A percentile compares a stretch with the other conserved stretches of the same genome.
phyloP scores from a whole-genome alignment of 2,329 filamentous ascomycete species.

The Podosphaera xanthii region DNA sequence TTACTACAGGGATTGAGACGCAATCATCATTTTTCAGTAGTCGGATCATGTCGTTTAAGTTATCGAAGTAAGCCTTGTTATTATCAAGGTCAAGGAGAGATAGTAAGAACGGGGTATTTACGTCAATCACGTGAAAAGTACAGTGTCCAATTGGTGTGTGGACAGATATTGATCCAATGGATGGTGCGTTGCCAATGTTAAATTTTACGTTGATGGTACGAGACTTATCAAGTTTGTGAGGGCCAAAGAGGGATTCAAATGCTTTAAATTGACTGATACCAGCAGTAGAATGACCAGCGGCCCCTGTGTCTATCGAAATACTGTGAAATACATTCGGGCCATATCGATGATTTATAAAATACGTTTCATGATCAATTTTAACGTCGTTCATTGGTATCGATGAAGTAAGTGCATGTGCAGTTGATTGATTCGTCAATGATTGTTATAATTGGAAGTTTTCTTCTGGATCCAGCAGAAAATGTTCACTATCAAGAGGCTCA shows the following conservation, averaged over 20 bases:
- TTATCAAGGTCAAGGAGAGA: not conserved
- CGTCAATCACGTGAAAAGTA: not conserved
- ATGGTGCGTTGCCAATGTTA: not conserved
- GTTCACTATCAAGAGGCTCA: not conserved
- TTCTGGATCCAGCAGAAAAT: not conserved
- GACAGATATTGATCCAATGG: not conserved
- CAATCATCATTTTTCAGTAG: not conserved
- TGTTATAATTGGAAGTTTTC: not conserved
- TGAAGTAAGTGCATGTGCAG: not conserved
- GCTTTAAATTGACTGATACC: not conserved
- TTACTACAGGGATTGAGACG: not conserved
- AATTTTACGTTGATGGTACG: not conserved
- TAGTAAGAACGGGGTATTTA: not conserved
- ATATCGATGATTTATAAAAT: not conserved
- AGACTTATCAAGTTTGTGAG: not conserved
- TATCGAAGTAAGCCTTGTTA: not conserved
- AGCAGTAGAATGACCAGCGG: conserved; percentile 1
- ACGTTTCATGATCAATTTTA: not conserved
- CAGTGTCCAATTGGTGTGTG: not conserved
- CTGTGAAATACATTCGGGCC: not conserved
- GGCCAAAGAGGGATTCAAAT: not conserved
- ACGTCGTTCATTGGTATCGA: not conserved
- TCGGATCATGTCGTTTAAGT: not conserved
- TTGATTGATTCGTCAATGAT: not conserved
- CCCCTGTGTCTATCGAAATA: not conserved